Base-by-base conservation (phyloP, 2,329 filamentous ascomycete genomes). In the Sphaerulina musiva region DNA sequence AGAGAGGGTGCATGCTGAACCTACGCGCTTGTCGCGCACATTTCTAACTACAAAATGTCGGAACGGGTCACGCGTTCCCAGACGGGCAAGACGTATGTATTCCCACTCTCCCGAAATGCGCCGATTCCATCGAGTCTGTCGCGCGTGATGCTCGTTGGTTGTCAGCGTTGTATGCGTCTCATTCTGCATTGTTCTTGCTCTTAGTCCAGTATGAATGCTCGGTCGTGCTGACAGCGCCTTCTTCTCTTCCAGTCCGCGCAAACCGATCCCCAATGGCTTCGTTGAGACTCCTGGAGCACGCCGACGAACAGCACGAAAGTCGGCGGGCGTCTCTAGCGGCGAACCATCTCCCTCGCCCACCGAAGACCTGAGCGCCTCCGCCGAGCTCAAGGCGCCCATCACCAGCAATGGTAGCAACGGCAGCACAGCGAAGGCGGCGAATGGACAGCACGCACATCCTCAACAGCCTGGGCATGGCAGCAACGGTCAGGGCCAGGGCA, bases 251-350 rank as follows among this genome's bases (percentile, higher is more conserved):
- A 51, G 48, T 20, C 48, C 48, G 9, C 41, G 65, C 48, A 69
- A 69, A 71, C 73, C 66, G 65, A 72, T 61, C 56, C 68, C 62
- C 64, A 74, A 66, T 43, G 75, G 73, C 57, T 76, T 75, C 59
- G 74, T 78, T 59, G 76, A 77, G 58, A 78, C 75, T 9, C 75
- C 76, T 8, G 74, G 73, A 45, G 70, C 71, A 52, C 70, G 68
- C 56, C 72, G 72, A 55, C 62, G 59, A 38, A 20, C 23, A 3
- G 68, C 72, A 53, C 72, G 75, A 66, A 76, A 73, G 60, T 75
- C 73, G 23, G 61, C 67, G 23, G 54, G 64, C 20, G 48, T 49
- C 9, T 55, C 56, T 36, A 58, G 64, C 47, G 68, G 68, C 43
- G 66, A 69, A 12, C 67, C 67, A n/a, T 72, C 71, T 10, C 67